Evolutionary conservation across 139 green algal genomes (phyloP).

Genomic region (Volvox africanus): DNA sequence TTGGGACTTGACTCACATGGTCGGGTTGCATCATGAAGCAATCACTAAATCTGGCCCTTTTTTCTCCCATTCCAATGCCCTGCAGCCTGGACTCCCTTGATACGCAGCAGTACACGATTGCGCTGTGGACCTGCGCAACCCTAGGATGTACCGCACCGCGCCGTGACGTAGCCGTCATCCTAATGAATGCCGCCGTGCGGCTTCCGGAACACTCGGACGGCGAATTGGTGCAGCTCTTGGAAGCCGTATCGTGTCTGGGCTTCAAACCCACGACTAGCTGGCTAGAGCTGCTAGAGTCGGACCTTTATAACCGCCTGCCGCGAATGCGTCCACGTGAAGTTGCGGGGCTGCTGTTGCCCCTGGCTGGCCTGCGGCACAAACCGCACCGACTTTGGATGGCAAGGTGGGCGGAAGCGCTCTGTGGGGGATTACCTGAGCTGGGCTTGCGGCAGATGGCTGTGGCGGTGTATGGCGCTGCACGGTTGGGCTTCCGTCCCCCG

Average conservation of each 20-base stretch:
- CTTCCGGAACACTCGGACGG: conserved; percentile 13
- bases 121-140: conserved; percentile 21
- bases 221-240: conserved; percentile 19
- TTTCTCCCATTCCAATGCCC: too few species aligned
- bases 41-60: too few species aligned
- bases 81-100: conserved; percentile 2
- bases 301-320: conserved; percentile 26
- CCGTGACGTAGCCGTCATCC: background rate
- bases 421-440: background rate
- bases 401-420: conserved; percentile 44
- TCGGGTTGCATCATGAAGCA: too few species aligned
- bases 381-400: conserved; percentile 48
- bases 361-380: conserved; percentile 61
- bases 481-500: conserved; percentile 21
- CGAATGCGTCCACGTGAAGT: conserved; percentile 1
- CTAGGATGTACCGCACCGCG: background rate
- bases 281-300: conserved; percentile 5
- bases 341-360: background rate
- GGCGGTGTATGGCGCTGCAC: background rate
- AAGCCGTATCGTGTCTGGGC: background rate
- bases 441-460: background rate
- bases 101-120: conserved; percentile 37
- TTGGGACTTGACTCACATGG: too few species aligned
- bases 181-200: background rate
- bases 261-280: background rate